These are phyloP conservation scores for Populus ilicifolia DNA, from an alignment of 345 rosid genomes.

Conservation along the genomic window DNA sequence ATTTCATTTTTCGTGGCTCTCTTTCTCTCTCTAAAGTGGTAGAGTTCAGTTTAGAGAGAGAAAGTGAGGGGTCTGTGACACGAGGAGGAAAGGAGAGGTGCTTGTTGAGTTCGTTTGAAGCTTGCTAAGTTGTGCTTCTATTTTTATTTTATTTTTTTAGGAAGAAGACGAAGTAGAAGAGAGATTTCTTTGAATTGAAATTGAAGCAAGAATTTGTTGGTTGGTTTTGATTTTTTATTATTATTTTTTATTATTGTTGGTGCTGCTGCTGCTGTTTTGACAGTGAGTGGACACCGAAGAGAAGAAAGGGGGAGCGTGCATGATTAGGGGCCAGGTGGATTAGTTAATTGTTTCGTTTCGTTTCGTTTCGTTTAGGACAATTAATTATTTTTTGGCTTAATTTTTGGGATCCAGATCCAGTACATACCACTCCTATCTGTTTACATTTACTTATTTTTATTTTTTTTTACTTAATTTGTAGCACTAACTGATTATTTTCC, in stretches of 20 bases:
- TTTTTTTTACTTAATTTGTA: not conserved
- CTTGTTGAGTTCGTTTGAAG: conserved; percentile 2
- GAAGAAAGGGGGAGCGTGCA: conserved; percentile 1
- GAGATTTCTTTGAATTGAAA: conserved; percentile 30
- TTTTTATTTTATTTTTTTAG: not conserved
- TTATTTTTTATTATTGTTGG: not conserved
- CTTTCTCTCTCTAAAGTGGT: not conserved
- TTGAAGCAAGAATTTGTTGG: conserved; percentile 19
- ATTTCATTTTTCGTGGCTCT: conserved; percentile 49
- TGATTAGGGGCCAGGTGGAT: conserved; percentile 8
- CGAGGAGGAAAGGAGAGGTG: not conserved
- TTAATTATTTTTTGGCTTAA: not conserved
- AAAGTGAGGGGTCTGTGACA: not conserved
- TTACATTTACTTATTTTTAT: not conserved
- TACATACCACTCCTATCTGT: not conserved
- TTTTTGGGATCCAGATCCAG: not conserved
- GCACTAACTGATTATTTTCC: too few species aligned
- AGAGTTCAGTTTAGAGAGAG: not conserved
- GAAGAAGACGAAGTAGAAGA: conserved; percentile 5
- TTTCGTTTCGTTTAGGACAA: conserved; percentile 20
- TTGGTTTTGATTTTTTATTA: not conserved
- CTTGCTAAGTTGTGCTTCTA: not conserved
- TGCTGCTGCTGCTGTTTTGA: not conserved
- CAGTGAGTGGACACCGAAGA: not conserved
- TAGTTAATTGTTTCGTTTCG: conserved; percentile 1